These are phyloP conservation scores for Nidularia pulvinata DNA, from an alignment of 768 basidiomycete genomes.

Conservation along the genomic window DNA sequence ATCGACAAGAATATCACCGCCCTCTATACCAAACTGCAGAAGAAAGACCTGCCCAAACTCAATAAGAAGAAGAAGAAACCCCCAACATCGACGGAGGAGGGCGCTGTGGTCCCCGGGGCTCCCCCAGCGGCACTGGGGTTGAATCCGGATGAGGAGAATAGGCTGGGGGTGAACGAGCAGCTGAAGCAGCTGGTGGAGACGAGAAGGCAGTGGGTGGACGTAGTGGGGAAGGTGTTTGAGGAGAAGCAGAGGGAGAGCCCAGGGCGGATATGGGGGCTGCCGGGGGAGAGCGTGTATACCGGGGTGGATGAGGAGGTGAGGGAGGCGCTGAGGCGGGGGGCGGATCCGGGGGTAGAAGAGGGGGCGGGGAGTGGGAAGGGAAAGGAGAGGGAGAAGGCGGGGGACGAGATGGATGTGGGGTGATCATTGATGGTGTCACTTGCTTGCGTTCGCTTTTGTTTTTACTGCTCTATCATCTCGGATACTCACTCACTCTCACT, in stretches of 20 bases:
- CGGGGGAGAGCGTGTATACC: constrained; percentile 70
- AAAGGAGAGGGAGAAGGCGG: constrained; percentile 50
- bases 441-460: background rate
- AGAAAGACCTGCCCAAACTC: constrained; percentile 75
- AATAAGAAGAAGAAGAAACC: constrained; percentile 78
- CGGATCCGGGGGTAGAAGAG: constrained; percentile 12
- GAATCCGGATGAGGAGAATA: constrained; percentile 64
- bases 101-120: constrained; percentile 15
- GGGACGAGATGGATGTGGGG: constrained; percentile 72
- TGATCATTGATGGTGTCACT: constrained; percentile 21
- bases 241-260: constrained; percentile 64
- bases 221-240: constrained; percentile 75
- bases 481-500: no score
- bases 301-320: constrained; percentile 70
- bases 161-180: constrained; percentile 63
- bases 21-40: constrained; percentile 79
- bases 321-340: constrained; percentile 24
- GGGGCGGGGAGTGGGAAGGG: constrained; percentile 31
- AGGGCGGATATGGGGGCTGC: constrained; percentile 80
- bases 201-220: constrained; percentile 77
- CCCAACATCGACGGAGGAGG: constrained; percentile 22
- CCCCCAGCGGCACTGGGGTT: constrained; percentile 71
- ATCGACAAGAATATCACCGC: constrained; percentile 84
- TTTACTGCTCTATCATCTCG: background rate
- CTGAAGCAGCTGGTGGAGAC: constrained; percentile 74